Percentiles rank a stretch among this genome's conserved stretches.
Conservation (phyloP, 2,329 filamentous ascomycete species). For the Clonostachys chloroleuca region DNA sequence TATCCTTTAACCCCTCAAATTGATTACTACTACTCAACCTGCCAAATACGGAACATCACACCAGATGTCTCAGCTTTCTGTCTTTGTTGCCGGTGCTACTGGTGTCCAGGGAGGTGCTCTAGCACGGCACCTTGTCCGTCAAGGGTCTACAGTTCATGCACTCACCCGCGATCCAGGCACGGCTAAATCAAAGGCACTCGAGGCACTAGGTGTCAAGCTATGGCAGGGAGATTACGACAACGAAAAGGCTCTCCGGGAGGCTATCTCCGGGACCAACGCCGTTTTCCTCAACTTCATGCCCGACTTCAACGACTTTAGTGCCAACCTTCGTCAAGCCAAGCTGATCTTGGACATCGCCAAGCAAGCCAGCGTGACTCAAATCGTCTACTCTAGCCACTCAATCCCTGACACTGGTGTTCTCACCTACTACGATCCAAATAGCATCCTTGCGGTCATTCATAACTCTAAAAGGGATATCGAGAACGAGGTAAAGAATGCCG, state of each 20-base stretch:
- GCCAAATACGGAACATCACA: too few relatives aligned
- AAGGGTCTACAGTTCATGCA: constrained; percentile 23
- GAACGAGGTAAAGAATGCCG: constrained; percentile 18
- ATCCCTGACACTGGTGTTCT: constrained; percentile 11
- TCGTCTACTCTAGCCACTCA: constrained; percentile 28
- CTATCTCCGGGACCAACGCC: constrained; percentile 19
- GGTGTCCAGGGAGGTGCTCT: constrained; percentile 31
- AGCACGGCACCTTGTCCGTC: constrained; percentile 21
- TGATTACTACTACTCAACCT: too few relatives aligned
- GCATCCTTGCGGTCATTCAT: constrained; percentile 19
- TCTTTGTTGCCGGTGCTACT: constrained; percentile 33
- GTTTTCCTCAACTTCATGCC: constrained; percentile 27
- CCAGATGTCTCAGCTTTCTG: too few relatives aligned
- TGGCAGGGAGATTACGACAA: constrained; percentile 25
- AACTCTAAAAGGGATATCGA: constrained; percentile 38
- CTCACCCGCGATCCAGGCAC: constrained; percentile 23
- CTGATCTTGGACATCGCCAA: constrained; percentile 27
- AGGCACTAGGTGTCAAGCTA: constrained; percentile 22
- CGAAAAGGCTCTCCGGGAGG: constrained; percentile 15
- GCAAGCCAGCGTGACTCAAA: constrained; percentile 26
- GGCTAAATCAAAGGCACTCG: constrained; percentile 17
- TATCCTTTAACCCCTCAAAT: too few relatives aligned
- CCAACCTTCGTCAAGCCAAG: constrained; percentile 19
- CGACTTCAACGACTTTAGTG: constrained; percentile 17
- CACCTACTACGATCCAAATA: constrained; percentile 10